Evolutionary conservation across 257 asterid genomes (phyloP).

Genomic region (Parsonsia alboflavescens): DNA sequence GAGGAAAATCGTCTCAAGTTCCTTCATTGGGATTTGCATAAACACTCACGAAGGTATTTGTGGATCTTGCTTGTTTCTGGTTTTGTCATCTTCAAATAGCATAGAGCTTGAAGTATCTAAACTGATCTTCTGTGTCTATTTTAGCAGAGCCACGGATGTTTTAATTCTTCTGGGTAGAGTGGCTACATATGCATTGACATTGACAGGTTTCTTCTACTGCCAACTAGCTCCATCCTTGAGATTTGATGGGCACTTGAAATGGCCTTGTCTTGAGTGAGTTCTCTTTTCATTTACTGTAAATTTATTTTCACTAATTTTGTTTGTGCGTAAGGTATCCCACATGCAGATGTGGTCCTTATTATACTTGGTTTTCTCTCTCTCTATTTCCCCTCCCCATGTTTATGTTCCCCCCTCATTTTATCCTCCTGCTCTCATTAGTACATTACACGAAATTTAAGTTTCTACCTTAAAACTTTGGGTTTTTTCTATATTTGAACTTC

Average conservation of each 20-base stretch:
- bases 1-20: slow-evolving; percentile 86
- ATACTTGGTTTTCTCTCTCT: neutral
- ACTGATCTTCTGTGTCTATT: slow-evolving; percentile 22
- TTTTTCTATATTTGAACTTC: neutral
- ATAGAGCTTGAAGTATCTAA: slow-evolving; percentile 18
- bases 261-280: slow-evolving; percentile 65
- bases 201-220: slow-evolving; percentile 88
- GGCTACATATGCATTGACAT: slow-evolving; percentile 82
- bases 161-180: slow-evolving; percentile 79
- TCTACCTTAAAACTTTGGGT: neutral
- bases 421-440: neutral
- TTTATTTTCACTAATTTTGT: neutral
- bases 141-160: slow-evolving; percentile 84
- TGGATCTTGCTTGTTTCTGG: slow-evolving; percentile 17
- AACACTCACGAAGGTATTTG: slow-evolving; percentile 84
- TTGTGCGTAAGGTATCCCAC: neutral
- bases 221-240: slow-evolving; percentile 48
- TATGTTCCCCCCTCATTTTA: neutral
- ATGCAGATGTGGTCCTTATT: neutral
- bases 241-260: slow-evolving; percentile 47
- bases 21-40: slow-evolving; percentile 95
- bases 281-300: slow-evolving; percentile 13
- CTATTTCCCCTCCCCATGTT: neutral
- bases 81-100: neutral
- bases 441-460: neutral